Evolutionary conservation across 306 rosid genomes (phyloP).

Genomic region (Sechiopsis laciniata): DNA sequence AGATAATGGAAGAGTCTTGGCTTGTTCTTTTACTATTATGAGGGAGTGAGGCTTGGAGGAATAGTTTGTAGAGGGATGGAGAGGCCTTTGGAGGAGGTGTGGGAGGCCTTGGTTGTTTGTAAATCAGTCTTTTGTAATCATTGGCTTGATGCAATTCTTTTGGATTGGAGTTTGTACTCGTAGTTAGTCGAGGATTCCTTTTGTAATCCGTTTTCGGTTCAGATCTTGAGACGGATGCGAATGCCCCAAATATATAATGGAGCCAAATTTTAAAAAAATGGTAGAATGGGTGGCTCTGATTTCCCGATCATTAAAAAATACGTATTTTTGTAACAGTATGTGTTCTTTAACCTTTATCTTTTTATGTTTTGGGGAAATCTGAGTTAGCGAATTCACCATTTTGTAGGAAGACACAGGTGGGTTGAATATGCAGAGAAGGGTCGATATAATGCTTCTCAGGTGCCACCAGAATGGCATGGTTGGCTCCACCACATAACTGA

Average conservation of each 20-base stretch:
- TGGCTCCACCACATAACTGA: slow-evolving; percentile 92
- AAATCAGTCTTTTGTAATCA: not conserved
- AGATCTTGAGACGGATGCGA: too few species aligned
- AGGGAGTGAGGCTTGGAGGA: not conserved
- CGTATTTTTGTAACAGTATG: not conserved
- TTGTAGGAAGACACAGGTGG: slow-evolving; percentile 97
- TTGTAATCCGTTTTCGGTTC: too few species aligned
- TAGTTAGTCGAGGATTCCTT: not conserved
- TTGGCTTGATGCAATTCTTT: not conserved
- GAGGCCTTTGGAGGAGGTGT: not conserved
- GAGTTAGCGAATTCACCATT: not conserved
- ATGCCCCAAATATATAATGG: too few species aligned
- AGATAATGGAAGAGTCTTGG: not conserved
- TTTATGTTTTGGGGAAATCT: not conserved
- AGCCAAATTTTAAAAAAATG: too few species aligned
- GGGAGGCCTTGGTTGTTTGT: not conserved
- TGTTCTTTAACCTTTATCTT: not conserved
- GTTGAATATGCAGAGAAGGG: slow-evolving; percentile 91
- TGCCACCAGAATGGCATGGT: slow-evolving; percentile 99
- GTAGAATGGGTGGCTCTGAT: too few species aligned
- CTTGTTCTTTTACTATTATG: not conserved
- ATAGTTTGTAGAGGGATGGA: not conserved
- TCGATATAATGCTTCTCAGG: slow-evolving; percentile 97
- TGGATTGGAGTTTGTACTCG: not conserved
- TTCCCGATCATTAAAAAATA: not conserved